These are phyloP conservation scores for Debaryomyces singareniensis DNA, from an alignment of 1,139 yeast genomes.

Conservation along the genomic window DNA sequence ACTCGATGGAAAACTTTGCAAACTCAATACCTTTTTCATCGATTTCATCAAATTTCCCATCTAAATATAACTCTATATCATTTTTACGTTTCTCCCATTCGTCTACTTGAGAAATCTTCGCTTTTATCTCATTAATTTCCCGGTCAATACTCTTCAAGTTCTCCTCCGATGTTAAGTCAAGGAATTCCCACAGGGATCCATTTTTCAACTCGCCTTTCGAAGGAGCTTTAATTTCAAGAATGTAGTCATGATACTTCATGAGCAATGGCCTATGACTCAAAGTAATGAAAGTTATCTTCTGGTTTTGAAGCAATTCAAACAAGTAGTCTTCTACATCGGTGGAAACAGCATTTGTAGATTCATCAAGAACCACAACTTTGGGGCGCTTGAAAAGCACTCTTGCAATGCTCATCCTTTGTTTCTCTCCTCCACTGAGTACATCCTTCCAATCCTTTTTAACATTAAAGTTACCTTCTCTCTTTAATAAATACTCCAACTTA, in stretches of 20 bases:
- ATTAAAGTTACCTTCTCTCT: slow-evolving; percentile 56
- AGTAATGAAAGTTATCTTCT: slow-evolving; percentile 74
- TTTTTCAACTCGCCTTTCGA: slow-evolving; percentile 19
- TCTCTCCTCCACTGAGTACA: slow-evolving; percentile 91
- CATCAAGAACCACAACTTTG: slow-evolving; percentile 79
- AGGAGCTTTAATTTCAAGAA: slow-evolving; percentile 50
- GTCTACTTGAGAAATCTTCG: slow-evolving; percentile 46
- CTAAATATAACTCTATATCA: slow-evolving; percentile 37
- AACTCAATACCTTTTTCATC: too few relatives aligned
- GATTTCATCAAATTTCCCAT: slow-evolving; percentile 24
- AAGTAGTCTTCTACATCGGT: slow-evolving; percentile 87
- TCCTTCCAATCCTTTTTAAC: slow-evolving; percentile 80
- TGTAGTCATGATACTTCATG: slow-evolving; percentile 76
- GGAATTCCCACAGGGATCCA: slow-evolving; percentile 33
- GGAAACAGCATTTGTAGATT: slow-evolving; percentile 88
- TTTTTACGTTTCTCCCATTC: slow-evolving; percentile 46
- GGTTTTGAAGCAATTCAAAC: slow-evolving; percentile 67
- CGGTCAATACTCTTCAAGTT: slow-evolving; percentile 57
- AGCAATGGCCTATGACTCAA: slow-evolving; percentile 82
- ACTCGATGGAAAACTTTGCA: too few relatives aligned
- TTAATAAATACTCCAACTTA: slow-evolving; percentile 69
- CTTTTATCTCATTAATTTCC: slow-evolving; percentile 57
- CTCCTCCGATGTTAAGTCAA: slow-evolving; percentile 51
- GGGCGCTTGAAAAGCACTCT: slow-evolving; percentile 79
- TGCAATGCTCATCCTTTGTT: slow-evolving; percentile 88